These are phyloP conservation scores for Lophiotrema nucula DNA, from an alignment of 495 filamentous ascomycete genomes.

Conservation along the genomic window DNA sequence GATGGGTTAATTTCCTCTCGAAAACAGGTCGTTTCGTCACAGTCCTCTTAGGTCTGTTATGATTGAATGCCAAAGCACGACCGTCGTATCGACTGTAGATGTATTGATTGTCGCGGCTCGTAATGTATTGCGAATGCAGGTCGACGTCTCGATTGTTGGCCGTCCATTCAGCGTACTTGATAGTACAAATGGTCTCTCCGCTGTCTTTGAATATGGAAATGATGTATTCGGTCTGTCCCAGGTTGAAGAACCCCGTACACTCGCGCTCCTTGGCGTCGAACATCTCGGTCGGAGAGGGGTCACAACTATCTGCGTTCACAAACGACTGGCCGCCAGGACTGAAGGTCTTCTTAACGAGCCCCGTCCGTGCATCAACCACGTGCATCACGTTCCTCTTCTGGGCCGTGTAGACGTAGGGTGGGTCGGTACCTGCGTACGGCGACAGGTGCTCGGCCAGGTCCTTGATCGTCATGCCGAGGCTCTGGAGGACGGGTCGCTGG, in stretches of 20 bases:
- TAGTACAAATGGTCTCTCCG: slow-evolving; percentile 75
- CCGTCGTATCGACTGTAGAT: slow-evolving; percentile 86
- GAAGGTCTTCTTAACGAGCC: slow-evolving; percentile 67
- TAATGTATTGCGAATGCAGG: slow-evolving; percentile 74
- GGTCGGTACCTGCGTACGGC: slow-evolving; percentile 63
- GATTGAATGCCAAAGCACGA: slow-evolving; percentile 76
- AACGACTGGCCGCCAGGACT: slow-evolving; percentile 56
- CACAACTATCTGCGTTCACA: slow-evolving; percentile 56
- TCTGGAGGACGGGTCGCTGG: slow-evolving; percentile 56
- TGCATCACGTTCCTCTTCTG: slow-evolving; percentile 78
- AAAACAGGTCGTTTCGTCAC: slow-evolving; percentile 44
- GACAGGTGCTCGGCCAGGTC: slow-evolving; percentile 67
- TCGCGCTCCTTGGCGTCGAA: slow-evolving; percentile 69
- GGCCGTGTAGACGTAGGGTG: slow-evolving; percentile 73
- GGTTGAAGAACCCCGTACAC: slow-evolving; percentile 68
- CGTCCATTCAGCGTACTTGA: slow-evolving; percentile 93
- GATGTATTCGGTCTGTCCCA: slow-evolving; percentile 84
- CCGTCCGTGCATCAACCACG: slow-evolving; percentile 81
- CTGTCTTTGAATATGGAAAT: slow-evolving; percentile 77
- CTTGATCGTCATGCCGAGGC: slow-evolving; percentile 73
- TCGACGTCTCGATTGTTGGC: slow-evolving; percentile 90
- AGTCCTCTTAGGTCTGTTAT: slow-evolving; percentile 50
- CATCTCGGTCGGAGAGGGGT: slow-evolving; percentile 54
- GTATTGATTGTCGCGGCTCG: slow-evolving; percentile 82
- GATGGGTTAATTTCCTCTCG: slow-evolving; percentile 70